Conservation (phyloP, 139 green algal species). For the Volvox reticuliferus region DNA sequence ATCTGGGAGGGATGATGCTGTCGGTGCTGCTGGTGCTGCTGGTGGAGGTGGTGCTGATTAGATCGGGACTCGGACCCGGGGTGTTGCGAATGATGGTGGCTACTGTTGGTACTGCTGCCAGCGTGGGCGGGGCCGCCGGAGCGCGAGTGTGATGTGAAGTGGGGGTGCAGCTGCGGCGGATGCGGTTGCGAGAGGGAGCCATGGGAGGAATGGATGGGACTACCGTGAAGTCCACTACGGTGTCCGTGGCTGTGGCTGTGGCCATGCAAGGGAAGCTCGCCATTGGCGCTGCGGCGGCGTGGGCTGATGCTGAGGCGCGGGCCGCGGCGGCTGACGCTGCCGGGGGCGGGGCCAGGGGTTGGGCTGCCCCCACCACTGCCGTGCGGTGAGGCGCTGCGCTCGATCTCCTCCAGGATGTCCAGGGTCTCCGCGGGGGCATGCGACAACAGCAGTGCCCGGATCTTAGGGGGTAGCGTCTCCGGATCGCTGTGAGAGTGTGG, state of each 20-base stretch:
- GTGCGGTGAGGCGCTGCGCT: background rate
- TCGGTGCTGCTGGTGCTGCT: background rate
- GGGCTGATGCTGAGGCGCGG: background rate
- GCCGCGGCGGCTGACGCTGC: background rate
- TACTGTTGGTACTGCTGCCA: too few species aligned
- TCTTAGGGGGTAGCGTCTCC: conserved; percentile 12
- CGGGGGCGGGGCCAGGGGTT: background rate
- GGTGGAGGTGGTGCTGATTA: background rate
- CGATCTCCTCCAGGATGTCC: background rate
- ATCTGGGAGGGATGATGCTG: background rate
- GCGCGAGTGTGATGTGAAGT: background rate
- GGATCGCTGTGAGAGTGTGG: background rate
- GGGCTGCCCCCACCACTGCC: conserved; percentile 2
- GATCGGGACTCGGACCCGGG: background rate
- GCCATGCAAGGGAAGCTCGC: background rate
- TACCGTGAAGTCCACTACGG: background rate
- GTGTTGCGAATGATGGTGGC: background rate
- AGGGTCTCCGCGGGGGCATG: conserved; percentile 1
- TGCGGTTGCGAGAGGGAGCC: background rate
- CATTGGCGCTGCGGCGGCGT: background rate
- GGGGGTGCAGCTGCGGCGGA: background rate
- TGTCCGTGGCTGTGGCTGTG: background rate
- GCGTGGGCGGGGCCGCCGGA: background rate
- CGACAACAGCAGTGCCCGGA: background rate
- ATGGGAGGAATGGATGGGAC: background rate